These are phyloP conservation scores for Gremmenia infestans DNA, from an alignment of 2,329 filamentous ascomycete genomes.

Conservation along the genomic window DNA sequence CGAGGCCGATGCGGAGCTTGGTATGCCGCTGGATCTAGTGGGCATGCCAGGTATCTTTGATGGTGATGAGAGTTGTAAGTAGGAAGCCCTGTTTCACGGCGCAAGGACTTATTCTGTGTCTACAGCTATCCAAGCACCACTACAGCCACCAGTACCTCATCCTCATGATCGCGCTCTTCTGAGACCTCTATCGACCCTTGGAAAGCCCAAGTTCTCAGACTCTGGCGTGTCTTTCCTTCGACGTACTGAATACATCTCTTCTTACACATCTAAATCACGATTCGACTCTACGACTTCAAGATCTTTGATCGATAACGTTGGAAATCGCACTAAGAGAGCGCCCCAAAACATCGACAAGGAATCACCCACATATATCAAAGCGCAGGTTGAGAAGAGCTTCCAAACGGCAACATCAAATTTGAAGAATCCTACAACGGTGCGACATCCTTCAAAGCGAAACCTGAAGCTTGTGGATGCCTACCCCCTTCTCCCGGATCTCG, in stretches of 20 bases:
- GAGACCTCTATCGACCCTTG: conserved; percentile 75
- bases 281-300: conserved; percentile 50
- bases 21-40: conserved; percentile 93
- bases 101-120: conserved; percentile 19
- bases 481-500: conserved; percentile 59
- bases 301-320: conserved; percentile 39
- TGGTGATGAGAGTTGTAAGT: conserved; percentile 85
- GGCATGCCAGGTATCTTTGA: conserved; percentile 94
- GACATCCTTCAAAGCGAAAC: conserved; percentile 52
- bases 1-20: conserved; percentile 93
- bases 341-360: conserved; percentile 51
- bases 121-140: conserved; percentile 74
- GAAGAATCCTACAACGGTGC: conserved; percentile 48
- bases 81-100: conserved; percentile 13
- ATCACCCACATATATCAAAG: conserved; percentile 62
- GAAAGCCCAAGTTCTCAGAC: conserved; percentile 73
- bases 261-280: conserved; percentile 44
- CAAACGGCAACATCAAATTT: conserved; percentile 48
- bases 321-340: conserved; percentile 35
- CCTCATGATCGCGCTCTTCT: conserved; percentile 81
- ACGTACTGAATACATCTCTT: conserved; percentile 90
- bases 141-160: conserved; percentile 66
- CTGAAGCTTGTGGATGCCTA: conserved; percentile 55
- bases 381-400: conserved; percentile 61
- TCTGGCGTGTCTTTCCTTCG: conserved; percentile 88